Evolutionary conservation across 1,139 yeast genomes (phyloP), one percentile per base, ranked within the genome.

Genomic region (Geotrichum restrictum): DNA sequence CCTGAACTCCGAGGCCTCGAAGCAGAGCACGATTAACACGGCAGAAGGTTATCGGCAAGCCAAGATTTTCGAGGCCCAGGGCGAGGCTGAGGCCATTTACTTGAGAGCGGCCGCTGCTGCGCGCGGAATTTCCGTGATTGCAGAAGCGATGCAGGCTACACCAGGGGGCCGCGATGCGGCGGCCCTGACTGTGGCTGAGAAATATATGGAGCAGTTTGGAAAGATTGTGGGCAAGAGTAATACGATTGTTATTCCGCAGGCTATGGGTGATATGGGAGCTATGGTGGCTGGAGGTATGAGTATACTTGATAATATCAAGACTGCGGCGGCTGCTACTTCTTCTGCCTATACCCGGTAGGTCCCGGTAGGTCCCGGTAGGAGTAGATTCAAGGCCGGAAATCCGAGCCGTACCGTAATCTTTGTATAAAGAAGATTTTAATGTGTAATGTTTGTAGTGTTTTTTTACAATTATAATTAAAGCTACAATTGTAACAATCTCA

Each of bases 161-260:
- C 83, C 86, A 6, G 85, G 85, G 56, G 93, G 94, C 45, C 73
- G 72, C 54, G 85, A 84, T 49, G 95, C 95, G 3, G 88, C 87
- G 40, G 74, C 83, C 33, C 75, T 88, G 59, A 89, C 83, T 67
- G 83, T 88, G 46, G 95, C 95, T 19, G 93, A 85, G 65, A 86
- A 84, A 64, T 87, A 87, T 66, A 87, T 87, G 56, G 85, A 82
- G 55, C 88, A 91, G 46, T 87, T 87, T 66, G 86, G 88, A 48
- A 82, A 86, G 60, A 74, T 87, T 65, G 95, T 95, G 43, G 86
- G 87, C 73, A 91, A 85, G 67, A 73, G 85, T 44, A 87, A 85
- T 64, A 84, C 94, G 1, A 78, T 88, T 32, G 83, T 87, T 43
- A 76, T 87, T 42, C 95, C 95, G 14, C 79, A 88, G 13, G 84